Evolutionary conservation across 768 basidiomycete genomes (phyloP).

Genomic region (Mycena rosella): DNA sequence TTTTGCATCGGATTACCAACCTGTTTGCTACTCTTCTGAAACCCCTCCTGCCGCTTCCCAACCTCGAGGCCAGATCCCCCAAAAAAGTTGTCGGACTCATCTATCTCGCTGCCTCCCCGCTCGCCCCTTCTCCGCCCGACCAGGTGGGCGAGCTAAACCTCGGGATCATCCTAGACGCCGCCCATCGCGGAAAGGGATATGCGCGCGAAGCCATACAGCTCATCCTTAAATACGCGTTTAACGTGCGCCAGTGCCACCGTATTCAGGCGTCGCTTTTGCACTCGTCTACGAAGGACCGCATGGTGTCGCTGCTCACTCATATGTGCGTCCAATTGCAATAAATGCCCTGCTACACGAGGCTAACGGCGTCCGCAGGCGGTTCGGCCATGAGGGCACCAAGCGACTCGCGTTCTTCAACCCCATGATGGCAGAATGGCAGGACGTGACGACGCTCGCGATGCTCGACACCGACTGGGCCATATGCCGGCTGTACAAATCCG

Average conservation of each 20-base stretch:
- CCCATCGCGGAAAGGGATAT: slow-evolving; percentile 55
- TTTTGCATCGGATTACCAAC: too few relatives aligned
- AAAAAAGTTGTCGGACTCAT: slow-evolving; percentile 54
- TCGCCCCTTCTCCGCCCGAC: slow-evolving; percentile 41
- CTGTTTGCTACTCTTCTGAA: too few relatives aligned
- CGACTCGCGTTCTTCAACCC: slow-evolving; percentile 66
- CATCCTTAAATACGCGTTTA: slow-evolving; percentile 63
- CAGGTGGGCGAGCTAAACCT: slow-evolving; percentile 63
- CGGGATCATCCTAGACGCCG: slow-evolving; percentile 62
- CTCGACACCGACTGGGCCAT: slow-evolving; percentile 73
- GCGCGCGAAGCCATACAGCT: slow-evolving; percentile 61
- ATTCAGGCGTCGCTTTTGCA: slow-evolving; percentile 66
- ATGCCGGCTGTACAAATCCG: slow-evolving; percentile 44
- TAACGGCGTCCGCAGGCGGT: slow-evolving; percentile 55
- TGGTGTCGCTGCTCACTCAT: slow-evolving; percentile 62
- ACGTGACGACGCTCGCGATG: slow-evolving; percentile 71
- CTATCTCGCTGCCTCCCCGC: slow-evolving; percentile 53
- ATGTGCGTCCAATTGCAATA: slow-evolving; percentile 44
- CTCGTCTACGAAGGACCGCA: slow-evolving; percentile 55
- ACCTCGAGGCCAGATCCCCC: background rate
- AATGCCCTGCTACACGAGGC: slow-evolving; percentile 8
- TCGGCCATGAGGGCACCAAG: slow-evolving; percentile 73
- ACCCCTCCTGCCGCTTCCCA: too few relatives aligned
- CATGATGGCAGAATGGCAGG: slow-evolving; percentile 63
- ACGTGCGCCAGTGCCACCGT: slow-evolving; percentile 59